These are phyloP conservation scores for Phyllosticta citriasiana DNA, from an alignment of 2,329 filamentous ascomycete species.

Conservation along the genomic window DNA sequence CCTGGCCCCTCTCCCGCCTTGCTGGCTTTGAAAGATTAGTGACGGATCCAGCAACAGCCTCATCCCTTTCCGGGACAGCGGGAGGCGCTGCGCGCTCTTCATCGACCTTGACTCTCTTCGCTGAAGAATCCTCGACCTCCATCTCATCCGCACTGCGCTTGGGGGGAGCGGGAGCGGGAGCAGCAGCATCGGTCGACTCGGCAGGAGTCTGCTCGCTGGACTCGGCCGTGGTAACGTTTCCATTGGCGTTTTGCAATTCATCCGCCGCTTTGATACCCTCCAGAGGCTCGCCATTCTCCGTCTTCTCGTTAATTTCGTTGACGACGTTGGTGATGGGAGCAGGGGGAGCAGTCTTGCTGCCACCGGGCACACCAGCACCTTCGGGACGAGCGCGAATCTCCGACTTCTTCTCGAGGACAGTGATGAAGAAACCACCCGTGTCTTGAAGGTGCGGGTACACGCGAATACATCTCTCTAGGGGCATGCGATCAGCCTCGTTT, in stretches of 20 bases:
- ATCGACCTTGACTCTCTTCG: conserved; percentile 29
- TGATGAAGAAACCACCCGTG: conserved; percentile 95
- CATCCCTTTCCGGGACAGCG: conserved; percentile 11
- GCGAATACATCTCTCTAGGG: conserved; percentile 82
- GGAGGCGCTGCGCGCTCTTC: conserved; percentile 2
- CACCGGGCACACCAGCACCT: background rate
- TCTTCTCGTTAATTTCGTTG: conserved; percentile 29
- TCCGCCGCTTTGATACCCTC: conserved; percentile 24
- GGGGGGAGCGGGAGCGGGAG: conserved; percentile 15
- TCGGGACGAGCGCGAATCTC: conserved; percentile 49
- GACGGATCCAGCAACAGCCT: background rate
- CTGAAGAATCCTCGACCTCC: conserved; percentile 17
- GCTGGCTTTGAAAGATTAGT: conserved; percentile 12
- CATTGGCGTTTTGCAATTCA: background rate
- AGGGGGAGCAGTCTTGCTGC: conserved; percentile 1
- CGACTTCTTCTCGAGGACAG: conserved; percentile 80
- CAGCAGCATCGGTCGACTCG: conserved; percentile 14
- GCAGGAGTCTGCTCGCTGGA: conserved; percentile 4
- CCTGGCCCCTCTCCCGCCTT: conserved; percentile 37
- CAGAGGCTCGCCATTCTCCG: conserved; percentile 15
- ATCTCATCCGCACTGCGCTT: conserved; percentile 34
- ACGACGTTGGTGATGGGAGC: conserved; percentile 20
- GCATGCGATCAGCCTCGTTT: conserved; percentile 50
- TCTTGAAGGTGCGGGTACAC: conserved; percentile 94
- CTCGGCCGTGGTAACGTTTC: background rate